Evolutionary conservation across 805 yeast genomes (phyloP).

Genomic region (Kodamaea kaohsiungensis): DNA sequence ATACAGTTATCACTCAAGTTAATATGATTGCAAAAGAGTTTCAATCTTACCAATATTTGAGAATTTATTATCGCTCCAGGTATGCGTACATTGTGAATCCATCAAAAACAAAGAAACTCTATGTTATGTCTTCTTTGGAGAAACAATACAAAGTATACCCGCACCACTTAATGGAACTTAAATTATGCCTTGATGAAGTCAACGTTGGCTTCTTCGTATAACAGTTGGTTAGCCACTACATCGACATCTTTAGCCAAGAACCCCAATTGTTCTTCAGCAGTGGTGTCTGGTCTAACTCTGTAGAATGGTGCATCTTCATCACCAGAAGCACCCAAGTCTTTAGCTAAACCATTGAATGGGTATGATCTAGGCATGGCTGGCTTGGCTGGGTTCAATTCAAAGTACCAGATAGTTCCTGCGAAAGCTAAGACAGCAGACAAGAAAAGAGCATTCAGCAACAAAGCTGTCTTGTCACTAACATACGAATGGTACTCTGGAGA

Average conservation of each 20-base stretch:
- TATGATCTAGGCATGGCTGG: constrained; percentile 76
- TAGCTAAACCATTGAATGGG: constrained; percentile 75
- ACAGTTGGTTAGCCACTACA: constrained; percentile 28
- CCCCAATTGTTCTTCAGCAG: constrained; percentile 40
- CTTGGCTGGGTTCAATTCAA: constrained; percentile 58
- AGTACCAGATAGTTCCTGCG: constrained; percentile 43
- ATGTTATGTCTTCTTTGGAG: too few relatives aligned
- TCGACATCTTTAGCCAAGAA: constrained; percentile 34
- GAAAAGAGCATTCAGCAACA: constrained; percentile 56
- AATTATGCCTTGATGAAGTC: constrained; percentile 30
- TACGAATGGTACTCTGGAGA: constrained; percentile 73
- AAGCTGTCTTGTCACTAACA: constrained; percentile 61
- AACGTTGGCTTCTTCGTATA: constrained; percentile 36
- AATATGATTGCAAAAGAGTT: too few relatives aligned
- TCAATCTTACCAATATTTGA: too few relatives aligned
- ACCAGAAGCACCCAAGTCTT: constrained; percentile 65
- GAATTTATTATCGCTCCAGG: too few relatives aligned
- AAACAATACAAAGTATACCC: neutral
- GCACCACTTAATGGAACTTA: neutral
- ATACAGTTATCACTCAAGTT: neutral
- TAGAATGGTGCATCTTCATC: constrained; percentile 35
- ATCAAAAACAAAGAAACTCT: too few relatives aligned
- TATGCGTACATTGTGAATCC: too few relatives aligned
- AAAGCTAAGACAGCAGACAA: constrained; percentile 42
- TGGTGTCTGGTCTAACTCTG: constrained; percentile 41